Base-by-base conservation (phyloP, 2,329 filamentous ascomycete species). In the Aspergillus sp. region DNA sequence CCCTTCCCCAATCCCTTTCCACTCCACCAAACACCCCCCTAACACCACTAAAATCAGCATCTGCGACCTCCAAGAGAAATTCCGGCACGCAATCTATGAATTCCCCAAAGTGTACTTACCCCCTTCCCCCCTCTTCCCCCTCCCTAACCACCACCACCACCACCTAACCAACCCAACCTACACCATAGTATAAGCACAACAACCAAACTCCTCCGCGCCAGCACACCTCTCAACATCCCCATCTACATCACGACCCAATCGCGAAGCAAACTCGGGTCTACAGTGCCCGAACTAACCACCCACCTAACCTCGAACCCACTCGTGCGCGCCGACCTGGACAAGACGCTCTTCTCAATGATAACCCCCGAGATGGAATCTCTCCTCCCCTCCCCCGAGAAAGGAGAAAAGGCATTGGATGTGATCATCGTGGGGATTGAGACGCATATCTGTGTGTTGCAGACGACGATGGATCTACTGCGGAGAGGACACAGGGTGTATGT, bases 391-490 rank as follows among this genome's bases (percentile, higher is more conserved):
- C 48, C 67, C 3, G 55, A 71, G 69, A 76, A 63, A 73, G 78
- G 63, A 36, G 69, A 49, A 68, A 10, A 76, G 0, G 72, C 72
- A 0, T 79, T 85, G 21, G 84, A 89, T 69, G 84, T 92, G 56
- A 89, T 91, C 58, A 87, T 98, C 64, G 89, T 97, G 15, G 94
- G 94, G 39, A 97, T 98, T 73, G 94, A 98, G 79, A 86, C 87
- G 43, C 94, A 98, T 78, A 95, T 98, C 74, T 98, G 94, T 81
- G 88, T 98, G 30, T 93, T 91, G 62, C 94, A 98, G 82, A 97
- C 94, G 45, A 87, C 91, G 15, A 82, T 97, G 45, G 94, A 97
- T 79, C 80, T 96, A 52, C 80, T 95, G 47, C 80, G 82, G 21
- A 83, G 84, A 1, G 92, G 92, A 0, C 91, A 97, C 76, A 81